Base-by-base conservation (phyloP, 352 stramenopile genomes). In the Phytophthora fragariaefolia region DNA sequence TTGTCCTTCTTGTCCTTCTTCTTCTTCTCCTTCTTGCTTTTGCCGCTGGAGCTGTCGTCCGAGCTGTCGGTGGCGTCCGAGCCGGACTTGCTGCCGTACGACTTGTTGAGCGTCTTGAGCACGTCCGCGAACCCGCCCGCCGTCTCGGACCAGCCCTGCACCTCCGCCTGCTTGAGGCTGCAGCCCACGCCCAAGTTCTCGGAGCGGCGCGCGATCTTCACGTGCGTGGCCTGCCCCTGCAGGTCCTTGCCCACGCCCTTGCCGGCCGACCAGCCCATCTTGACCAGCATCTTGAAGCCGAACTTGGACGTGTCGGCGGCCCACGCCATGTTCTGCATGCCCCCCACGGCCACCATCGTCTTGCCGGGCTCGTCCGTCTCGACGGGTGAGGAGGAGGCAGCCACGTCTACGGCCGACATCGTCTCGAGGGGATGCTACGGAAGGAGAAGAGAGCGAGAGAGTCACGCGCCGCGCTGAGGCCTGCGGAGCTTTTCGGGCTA, bases 251-350 rank as follows among this genome's bases (percentile, higher is more conserved):
- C 96, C 34, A 98, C 85, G 53, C 92, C 95, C 63, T 96, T 88
- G 50, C 94, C 94, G 27, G 97, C 92, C 22, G 88, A 93, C 95
- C 95, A 99, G 67, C 96, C 96, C 95, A 99, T 98, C 74, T 98
- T 98, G 20, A 93, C 71, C 28, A 99, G 86, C 88, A 99, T 97
- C 70, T 97, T 97, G 66, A 92, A 96, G 17, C 96, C 96, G 55
- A 98, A 98, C 76, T 98, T 98, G 79, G 76, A 93, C 62, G 83
- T 92, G 70, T 98, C 93, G 18, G 82, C 71, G 8, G 87, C 85
- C 87, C 87, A 96, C 53, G 85, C 87, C 85, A 92, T 96, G 74
- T 96, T 96, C 73, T 96, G 87, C 76, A 92, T 90, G 42, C 87
- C 87, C 23, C 87, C 87, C 45, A 96, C 45, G n/a, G 80, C 73